Evolutionary conservation across 352 stramenopile genomes (phyloP).

Genomic region (Pythium plurisporium): DNA sequence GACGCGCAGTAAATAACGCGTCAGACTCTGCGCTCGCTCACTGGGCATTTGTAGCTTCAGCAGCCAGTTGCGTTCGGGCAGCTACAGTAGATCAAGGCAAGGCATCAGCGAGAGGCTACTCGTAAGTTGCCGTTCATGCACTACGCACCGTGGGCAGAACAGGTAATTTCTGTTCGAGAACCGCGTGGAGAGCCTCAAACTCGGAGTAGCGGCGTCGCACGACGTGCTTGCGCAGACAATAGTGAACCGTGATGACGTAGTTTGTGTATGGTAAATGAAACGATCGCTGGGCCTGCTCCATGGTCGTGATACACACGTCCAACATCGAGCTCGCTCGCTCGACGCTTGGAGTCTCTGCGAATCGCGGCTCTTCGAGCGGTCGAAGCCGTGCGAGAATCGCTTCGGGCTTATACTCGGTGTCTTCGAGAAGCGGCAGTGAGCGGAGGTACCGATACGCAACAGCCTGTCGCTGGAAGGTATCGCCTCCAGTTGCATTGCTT

Average conservation of each 20-base stretch:
- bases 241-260: constrained; percentile 70
- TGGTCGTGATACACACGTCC: constrained; percentile 50
- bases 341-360: constrained; percentile 12
- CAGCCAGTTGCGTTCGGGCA: constrained; percentile 43
- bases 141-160: constrained; percentile 37
- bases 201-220: constrained; percentile 64
- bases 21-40: constrained; percentile 32
- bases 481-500: not conserved
- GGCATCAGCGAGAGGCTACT: too few relatives aligned
- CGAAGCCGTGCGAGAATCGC: constrained; percentile 39
- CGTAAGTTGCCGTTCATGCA: not conserved
- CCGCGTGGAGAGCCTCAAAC: constrained; percentile 42
- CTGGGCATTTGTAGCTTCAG: constrained; percentile 36
- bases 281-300: constrained; percentile 55
- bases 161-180: constrained; percentile 39
- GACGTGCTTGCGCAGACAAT: constrained; percentile 61
- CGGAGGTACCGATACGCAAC: constrained; percentile 65
- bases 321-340: constrained; percentile 55
- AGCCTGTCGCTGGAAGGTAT: constrained; percentile 48
- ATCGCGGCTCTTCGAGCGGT: constrained; percentile 29
- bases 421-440: constrained; percentile 42
- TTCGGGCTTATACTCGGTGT: constrained; percentile 28
- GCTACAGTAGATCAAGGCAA: too few relatives aligned
- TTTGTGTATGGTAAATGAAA: constrained; percentile 64
- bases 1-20: constrained; percentile 48